Conservation (phyloP, 2,329 filamentous ascomycete species). For the Penicillium hordei region DNA sequence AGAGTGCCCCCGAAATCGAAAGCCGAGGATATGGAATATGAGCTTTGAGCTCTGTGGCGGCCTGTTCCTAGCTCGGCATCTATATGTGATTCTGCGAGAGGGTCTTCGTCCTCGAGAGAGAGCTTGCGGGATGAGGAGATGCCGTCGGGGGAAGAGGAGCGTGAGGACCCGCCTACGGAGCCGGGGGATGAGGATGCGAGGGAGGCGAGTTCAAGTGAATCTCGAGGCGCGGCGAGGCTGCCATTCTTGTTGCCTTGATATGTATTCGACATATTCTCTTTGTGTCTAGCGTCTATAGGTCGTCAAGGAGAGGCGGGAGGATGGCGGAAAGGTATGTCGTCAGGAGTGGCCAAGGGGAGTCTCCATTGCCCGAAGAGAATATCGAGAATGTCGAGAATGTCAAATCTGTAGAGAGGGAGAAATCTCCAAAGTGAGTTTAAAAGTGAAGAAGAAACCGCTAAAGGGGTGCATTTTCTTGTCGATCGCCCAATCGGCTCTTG, state of each 20-base stretch:
- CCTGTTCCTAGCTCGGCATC: conserved; percentile 55
- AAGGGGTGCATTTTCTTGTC: conserved; percentile 20
- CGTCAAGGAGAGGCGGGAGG: neutral
- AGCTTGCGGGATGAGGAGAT: conserved; percentile 88
- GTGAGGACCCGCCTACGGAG: conserved; percentile 63
- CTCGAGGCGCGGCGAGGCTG: conserved; percentile 58
- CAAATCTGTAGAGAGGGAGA: neutral
- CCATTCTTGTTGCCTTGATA: conserved; percentile 33
- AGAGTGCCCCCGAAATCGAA: conserved; percentile 95
- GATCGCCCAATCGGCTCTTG: conserved; percentile 26
- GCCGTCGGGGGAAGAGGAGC: conserved; percentile 74
- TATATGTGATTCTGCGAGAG: conserved; percentile 54
- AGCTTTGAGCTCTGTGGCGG: conserved; percentile 57
- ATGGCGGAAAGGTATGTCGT: neutral
- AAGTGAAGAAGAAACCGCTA: conserved; percentile 11
- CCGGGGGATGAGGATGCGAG: conserved; percentile 79
- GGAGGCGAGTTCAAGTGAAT: conserved; percentile 94
- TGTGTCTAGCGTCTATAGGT: neutral
- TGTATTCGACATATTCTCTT: conserved; percentile 34
- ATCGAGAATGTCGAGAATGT: conserved; percentile 4
- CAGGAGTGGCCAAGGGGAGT: conserved; percentile 2
- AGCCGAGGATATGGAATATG: conserved; percentile 86
- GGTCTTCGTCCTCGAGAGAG: conserved; percentile 84
- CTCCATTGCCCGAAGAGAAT: conserved; percentile 13
- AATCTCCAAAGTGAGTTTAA: neutral